Percentiles rank a stretch among this genome's conserved stretches.
phyloP scores from a whole-genome alignment of 139 green algal genomes.

The Pedinophyceae sp. region DNA sequence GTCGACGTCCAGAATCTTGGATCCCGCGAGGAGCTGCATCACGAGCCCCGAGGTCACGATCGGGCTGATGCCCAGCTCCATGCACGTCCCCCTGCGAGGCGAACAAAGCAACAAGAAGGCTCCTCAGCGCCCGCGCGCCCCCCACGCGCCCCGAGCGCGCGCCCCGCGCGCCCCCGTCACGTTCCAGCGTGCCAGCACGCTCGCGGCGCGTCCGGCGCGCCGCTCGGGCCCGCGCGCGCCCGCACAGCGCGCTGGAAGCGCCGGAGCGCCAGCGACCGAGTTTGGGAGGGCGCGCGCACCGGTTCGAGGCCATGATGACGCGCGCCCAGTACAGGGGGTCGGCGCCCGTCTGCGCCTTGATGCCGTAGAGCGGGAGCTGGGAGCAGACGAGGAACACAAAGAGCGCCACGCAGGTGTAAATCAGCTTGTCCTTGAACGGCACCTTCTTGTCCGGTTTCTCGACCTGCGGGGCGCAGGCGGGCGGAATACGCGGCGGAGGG shows the following conservation, averaged over 20 bases:
- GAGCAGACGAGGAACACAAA: slow-evolving; percentile 97
- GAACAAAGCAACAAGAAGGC: slow-evolving; percentile 6
- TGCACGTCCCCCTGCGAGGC: slow-evolving; percentile 71
- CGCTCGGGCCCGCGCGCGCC: too few species aligned
- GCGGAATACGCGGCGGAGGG: too few species aligned
- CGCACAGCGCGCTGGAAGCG: too few species aligned
- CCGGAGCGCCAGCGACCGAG: too few species aligned
- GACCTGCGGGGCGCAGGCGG: too few species aligned
- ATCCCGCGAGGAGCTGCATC: slow-evolving; percentile 91
- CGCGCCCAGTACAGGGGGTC: slow-evolving; percentile 97
- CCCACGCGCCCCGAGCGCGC: too few species aligned
- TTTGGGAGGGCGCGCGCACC: slow-evolving; percentile 4
- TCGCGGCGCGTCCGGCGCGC: too few species aligned
- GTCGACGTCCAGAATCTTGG: slow-evolving; percentile 97
- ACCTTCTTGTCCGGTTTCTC: slow-evolving; percentile 39
- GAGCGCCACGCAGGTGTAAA: slow-evolving; percentile 85
- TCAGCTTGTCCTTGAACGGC: slow-evolving; percentile 71
- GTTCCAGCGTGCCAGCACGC: too few species aligned
- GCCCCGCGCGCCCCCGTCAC: too few species aligned
- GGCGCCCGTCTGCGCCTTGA: slow-evolving; percentile 64
- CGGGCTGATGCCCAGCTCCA: slow-evolving; percentile 95
- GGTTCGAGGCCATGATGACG: slow-evolving; percentile 93
- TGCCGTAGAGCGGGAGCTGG: slow-evolving; percentile 95
- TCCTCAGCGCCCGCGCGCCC: too few species aligned
- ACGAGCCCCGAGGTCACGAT: slow-evolving; percentile 95